Evolutionary conservation across 2,329 filamentous ascomycete genomes (phyloP).

Genomic region (Pezicula rhizophila): DNA sequence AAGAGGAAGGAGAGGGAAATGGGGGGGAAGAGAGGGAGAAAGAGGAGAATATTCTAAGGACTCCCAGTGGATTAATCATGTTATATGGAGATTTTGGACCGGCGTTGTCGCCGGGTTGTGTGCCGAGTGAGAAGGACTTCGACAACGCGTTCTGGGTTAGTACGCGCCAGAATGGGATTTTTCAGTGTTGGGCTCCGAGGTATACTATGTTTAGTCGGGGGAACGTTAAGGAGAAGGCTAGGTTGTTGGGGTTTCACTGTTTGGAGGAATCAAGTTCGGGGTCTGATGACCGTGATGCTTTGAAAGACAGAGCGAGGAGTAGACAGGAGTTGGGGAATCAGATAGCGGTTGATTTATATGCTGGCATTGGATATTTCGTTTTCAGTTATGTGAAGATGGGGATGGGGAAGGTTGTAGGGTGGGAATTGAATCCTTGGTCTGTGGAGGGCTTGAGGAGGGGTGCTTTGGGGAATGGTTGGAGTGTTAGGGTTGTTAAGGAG

Average conservation of each 20-base stretch:
- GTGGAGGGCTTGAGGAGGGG: constrained; percentile 77
- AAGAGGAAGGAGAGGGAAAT: constrained; percentile 18
- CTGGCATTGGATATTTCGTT: constrained; percentile 89
- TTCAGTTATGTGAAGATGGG: constrained; percentile 75
- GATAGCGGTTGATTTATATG: constrained; percentile 72
- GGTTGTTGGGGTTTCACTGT: constrained; percentile 53
- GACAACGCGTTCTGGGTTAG: constrained; percentile 69
- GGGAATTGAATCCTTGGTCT: constrained; percentile 87
- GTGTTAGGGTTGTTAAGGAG: constrained; percentile 44
- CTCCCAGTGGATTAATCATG: constrained; percentile 63
- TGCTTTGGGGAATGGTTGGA: constrained; percentile 63
- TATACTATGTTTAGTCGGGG: constrained; percentile 95
- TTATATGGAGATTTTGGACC: constrained; percentile 72
- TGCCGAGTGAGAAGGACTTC: constrained; percentile 45
- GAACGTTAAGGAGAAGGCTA: constrained; percentile 82
- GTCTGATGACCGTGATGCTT: too few relatives aligned
- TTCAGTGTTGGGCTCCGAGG: constrained; percentile 78
- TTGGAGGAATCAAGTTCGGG: not conserved
- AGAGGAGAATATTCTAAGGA: constrained; percentile 64
- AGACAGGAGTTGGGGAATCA: constrained; percentile 6
- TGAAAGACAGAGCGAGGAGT: not conserved
- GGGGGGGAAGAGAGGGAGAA: constrained; percentile 5
- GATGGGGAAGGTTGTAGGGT: constrained; percentile 66
- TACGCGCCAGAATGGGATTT: constrained; percentile 71
- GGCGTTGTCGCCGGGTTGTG: constrained; percentile 8